Evolutionary conservation across 768 basidiomycete species (phyloP).

Genomic region (Termitomyces titanicus): DNA sequence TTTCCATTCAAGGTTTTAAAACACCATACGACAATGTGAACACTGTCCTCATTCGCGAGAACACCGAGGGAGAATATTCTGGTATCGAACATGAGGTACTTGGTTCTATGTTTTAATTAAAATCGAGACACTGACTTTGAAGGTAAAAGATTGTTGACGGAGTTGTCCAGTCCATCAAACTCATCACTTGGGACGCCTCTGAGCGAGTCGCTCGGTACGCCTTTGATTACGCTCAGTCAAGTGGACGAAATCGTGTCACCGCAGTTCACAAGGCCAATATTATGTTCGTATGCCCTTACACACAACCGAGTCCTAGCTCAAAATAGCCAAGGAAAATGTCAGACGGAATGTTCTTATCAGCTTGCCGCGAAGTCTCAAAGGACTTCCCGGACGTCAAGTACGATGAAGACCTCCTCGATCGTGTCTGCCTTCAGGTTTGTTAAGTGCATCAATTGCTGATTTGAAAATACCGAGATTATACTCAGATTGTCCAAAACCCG

Average conservation of each 20-base stretch:
- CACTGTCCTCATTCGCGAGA: slow-evolving; percentile 97
- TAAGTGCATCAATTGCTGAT: not conserved
- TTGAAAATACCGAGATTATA: not conserved
- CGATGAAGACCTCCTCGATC: slow-evolving; percentile 96
- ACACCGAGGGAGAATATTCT: slow-evolving; percentile 99
- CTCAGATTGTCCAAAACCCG: slow-evolving; percentile 88
- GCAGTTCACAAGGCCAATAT: slow-evolving; percentile 99
- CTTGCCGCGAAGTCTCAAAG: slow-evolving; percentile 93
- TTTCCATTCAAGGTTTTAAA: slow-evolving; percentile 94
- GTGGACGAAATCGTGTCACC: slow-evolving; percentile 87
- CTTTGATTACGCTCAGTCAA: slow-evolving; percentile 93
- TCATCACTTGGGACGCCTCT: slow-evolving; percentile 98
- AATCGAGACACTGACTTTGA: not conserved
- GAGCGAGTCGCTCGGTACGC: slow-evolving; percentile 98
- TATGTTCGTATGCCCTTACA: slow-evolving; percentile 58
- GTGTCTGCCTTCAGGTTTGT: slow-evolving; percentile 86
- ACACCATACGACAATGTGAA: slow-evolving; percentile 98
- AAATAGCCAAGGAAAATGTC: slow-evolving; percentile 89
- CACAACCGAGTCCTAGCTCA: slow-evolving; percentile 6
- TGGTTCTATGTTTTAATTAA: not conserved
- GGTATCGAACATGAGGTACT: slow-evolving; percentile 97
- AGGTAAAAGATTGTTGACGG: slow-evolving; percentile 81
- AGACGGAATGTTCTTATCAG: slow-evolving; percentile 98
- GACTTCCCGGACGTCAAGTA: slow-evolving; percentile 92
- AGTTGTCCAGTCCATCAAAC: slow-evolving; percentile 98